These are phyloP conservation scores for Chlorella sp. DNA, from an alignment of 139 green algal species.

Conservation along the genomic window DNA sequence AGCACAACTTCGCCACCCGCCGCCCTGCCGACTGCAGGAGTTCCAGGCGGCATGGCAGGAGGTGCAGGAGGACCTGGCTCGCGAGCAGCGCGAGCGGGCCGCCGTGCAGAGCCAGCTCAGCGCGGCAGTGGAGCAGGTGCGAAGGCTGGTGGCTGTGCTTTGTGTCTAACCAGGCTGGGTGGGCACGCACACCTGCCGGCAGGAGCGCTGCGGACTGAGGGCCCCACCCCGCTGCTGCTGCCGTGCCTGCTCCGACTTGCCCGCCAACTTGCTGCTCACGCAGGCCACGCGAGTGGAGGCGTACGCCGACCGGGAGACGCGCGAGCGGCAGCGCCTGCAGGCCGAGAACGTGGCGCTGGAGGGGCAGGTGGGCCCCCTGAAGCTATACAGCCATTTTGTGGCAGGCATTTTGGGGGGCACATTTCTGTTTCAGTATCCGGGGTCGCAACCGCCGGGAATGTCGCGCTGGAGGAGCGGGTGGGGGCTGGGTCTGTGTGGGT, in stretches of 20 bases:
- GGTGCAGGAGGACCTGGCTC: not conserved
- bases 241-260: not conserved
- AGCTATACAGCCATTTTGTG: no score
- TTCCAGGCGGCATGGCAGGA: not conserved
- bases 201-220: not conserved
- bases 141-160: not conserved
- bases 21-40: not conserved
- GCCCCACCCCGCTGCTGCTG: not conserved
- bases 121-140: not conserved
- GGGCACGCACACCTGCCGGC: not conserved
- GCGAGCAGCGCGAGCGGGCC: not conserved
- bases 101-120: slow-evolving; percentile 5
- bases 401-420: no score
- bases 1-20: not conserved
- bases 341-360: not conserved
- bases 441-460: no score
- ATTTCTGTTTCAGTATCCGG: no score
- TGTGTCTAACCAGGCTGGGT: not conserved
- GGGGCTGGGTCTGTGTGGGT: no score
- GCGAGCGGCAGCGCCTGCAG: slow-evolving; percentile 4
- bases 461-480: no score
- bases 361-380: slow-evolving; percentile 5
- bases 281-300: slow-evolving; percentile 2
- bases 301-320: not conserved
- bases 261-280: not conserved